A percentile compares a stretch with the other conserved stretches of the same genome.
phyloP scores from a whole-genome alignment of 2,329 filamentous ascomycete genomes.

The Penicillium brevicompactum region DNA sequence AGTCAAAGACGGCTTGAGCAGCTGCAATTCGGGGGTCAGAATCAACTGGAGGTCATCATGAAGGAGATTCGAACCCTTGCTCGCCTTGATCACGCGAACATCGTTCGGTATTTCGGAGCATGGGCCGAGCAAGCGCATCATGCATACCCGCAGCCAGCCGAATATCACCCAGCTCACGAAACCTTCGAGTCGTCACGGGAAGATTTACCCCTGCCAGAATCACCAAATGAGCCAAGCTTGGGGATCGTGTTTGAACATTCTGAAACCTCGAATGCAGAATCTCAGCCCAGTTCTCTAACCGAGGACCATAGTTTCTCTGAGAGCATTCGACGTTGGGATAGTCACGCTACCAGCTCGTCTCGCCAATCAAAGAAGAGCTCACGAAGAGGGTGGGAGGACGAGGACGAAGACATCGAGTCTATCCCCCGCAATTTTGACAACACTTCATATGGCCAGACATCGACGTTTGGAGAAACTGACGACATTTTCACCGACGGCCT shows the following conservation, averaged over 20 bases:
- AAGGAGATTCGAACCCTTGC: slow-evolving; percentile 65
- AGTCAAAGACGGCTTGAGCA: slow-evolving; percentile 54
- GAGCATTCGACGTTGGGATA: slow-evolving; percentile 27
- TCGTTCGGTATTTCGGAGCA: slow-evolving; percentile 66
- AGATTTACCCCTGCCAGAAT: slow-evolving; percentile 16
- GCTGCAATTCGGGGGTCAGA: slow-evolving; percentile 54
- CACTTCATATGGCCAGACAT: slow-evolving; percentile 33
- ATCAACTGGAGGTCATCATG: slow-evolving; percentile 59
- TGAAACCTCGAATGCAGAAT: slow-evolving; percentile 26
- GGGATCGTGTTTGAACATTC: slow-evolving; percentile 47
- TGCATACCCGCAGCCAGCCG: slow-evolving; percentile 11
- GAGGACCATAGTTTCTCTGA: slow-evolving; percentile 23
- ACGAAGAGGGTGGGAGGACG: slow-evolving; percentile 39
- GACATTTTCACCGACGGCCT: slow-evolving; percentile 47
- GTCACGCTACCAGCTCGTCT: slow-evolving; percentile 44
- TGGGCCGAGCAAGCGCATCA: slow-evolving; percentile 60
- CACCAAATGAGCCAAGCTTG: slow-evolving; percentile 33
- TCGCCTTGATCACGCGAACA: slow-evolving; percentile 64
- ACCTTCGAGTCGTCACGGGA: slow-evolving; percentile 18
- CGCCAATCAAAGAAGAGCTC: slow-evolving; percentile 45
- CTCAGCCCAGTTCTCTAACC: slow-evolving; percentile 20
- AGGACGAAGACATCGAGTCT: slow-evolving; percentile 54
- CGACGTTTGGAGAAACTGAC: slow-evolving; percentile 38
- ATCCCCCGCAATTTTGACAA: slow-evolving; percentile 47
- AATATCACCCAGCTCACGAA: slow-evolving; percentile 7